A percentile compares a stretch with the other conserved stretches of the same genome.
Evolutionary conservation across 2,329 filamentous ascomycete genomes (phyloP).

Genomic region (Akanthomyces muscarius): DNA sequence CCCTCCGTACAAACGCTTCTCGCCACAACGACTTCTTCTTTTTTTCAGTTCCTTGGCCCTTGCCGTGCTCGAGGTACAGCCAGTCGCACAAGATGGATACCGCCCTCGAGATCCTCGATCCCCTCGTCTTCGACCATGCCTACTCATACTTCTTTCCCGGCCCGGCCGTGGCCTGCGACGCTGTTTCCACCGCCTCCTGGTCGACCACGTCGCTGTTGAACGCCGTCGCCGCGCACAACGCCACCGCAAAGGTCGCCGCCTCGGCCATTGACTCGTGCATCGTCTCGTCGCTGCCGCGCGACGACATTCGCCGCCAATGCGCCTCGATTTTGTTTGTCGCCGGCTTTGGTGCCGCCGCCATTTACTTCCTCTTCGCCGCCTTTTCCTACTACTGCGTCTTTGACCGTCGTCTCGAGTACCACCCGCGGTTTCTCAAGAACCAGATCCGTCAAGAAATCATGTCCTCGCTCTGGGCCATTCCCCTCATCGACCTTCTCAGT

Average conservation of each 20-base stretch:
- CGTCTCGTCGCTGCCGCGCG: constrained; percentile 39
- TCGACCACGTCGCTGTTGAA: constrained; percentile 6
- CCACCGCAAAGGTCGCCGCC: constrained; percentile 9
- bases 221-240: constrained; percentile 15
- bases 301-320: constrained; percentile 38
- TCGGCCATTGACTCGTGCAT: constrained; percentile 43
- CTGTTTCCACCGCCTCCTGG: constrained; percentile 15
- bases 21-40: not conserved
- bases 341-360: constrained; percentile 34
- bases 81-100: constrained; percentile 32
- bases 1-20: not conserved
- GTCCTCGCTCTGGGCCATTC: constrained; percentile 40
- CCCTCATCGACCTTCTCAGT: constrained; percentile 42
- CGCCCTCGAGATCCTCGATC: constrained; percentile 39
- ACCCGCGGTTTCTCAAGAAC: constrained; percentile 46
- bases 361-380: constrained; percentile 65
- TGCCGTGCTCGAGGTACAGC: constrained; percentile 4
- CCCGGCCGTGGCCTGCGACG: constrained; percentile 19
- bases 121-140: constrained; percentile 37
- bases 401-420: constrained; percentile 42
- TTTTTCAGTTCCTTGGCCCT: not conserved
- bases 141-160: constrained; percentile 37
- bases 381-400: constrained; percentile 69
- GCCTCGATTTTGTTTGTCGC: constrained; percentile 37
- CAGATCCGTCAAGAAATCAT: constrained; percentile 42